Base-by-base conservation (phyloP, 805 yeast genomes). In the Schizosaccharomyces osmophilus region DNA sequence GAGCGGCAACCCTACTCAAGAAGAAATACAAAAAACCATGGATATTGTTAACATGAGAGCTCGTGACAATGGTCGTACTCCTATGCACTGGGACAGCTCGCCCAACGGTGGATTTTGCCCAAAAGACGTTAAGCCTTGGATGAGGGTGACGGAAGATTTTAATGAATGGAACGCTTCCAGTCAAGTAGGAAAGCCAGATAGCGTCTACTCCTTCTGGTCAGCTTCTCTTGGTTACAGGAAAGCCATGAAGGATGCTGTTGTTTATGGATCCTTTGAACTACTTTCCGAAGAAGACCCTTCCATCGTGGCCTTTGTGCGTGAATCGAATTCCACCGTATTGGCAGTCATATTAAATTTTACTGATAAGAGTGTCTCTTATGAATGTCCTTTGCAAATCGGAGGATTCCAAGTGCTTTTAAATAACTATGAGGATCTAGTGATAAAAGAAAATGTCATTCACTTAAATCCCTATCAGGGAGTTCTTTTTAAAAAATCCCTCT, bases 11-110 rank as follows among this genome's bases (percentile, higher is more conserved):
- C 64, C 65, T 17, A 68, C 67, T 41, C 65, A 69, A 31, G 66
- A 66, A 29, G 59, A 61, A 60, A 51, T 48, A 15, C 58, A 26
- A 22, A 41, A 17, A 17, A 55, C 59, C 24, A 62, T 43, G 54
- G 63, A 54, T 26, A 48, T 39, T 32, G 36, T 55, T 31, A 29
- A 36, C 22, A 55, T 11, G n/a, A 19, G 36, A n/a, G 70, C 80
- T 15, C 73, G 83, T 67, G 83, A 79, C 66, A 73, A 79, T 66
- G 76, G 79, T 9, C 74, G 83, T 68, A 73, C 81, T 24, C 83
- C 83, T 22, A 77, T 79, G 64, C 82, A 78, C 65, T 79, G 83
- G 83, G 74, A 73, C 63, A 68, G 67, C 61, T 65, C 73, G 1
- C 70, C 65, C 17, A 63, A 76, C 63, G 81, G 73, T 48, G 82